Evolutionary conservation across 2,329 filamentous ascomycete species (phyloP).

Genomic region (Hawksworthiomyces lignivorus): DNA sequence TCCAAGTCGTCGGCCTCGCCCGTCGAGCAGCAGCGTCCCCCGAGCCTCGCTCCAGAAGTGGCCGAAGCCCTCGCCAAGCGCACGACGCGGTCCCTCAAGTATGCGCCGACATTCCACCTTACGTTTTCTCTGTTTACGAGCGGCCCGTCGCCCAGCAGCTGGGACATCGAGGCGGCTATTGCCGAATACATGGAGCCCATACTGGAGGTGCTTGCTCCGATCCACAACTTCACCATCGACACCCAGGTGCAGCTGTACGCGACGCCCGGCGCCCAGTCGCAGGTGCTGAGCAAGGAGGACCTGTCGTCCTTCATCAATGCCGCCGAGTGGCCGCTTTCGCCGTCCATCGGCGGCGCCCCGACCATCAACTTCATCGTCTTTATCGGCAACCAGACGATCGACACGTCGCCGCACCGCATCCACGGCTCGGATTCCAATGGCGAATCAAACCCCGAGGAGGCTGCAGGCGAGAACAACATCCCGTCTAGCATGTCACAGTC

Average conservation of each 20-base stretch:
- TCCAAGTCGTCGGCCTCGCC: constrained; percentile 49
- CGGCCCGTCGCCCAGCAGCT: constrained; percentile 68
- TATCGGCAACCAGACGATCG: constrained; percentile 70
- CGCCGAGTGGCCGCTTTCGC: constrained; percentile 92
- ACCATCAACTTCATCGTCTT: constrained; percentile 96
- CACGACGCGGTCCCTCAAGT: constrained; percentile 79
- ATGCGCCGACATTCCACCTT: constrained; percentile 87
- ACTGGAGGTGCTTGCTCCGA: constrained; percentile 67
- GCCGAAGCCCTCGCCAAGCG: constrained; percentile 57
- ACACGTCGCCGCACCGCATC: constrained; percentile 20
- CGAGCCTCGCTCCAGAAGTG: constrained; percentile 41
- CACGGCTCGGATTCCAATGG: too few species aligned
- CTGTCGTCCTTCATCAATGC: constrained; percentile 94
- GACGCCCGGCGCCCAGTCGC: constrained; percentile 52
- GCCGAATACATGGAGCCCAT: constrained; percentile 75
- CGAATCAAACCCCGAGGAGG: not conserved
- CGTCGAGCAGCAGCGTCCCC: constrained; percentile 29
- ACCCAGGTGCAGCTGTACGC: constrained; percentile 95
- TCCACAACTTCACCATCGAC: constrained; percentile 93
- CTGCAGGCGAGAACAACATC: constrained; percentile 5
- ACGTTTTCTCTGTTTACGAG: constrained; percentile 93
- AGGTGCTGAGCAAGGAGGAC: constrained; percentile 72
- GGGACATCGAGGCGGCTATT: constrained; percentile 82
- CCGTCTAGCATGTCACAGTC: constrained; percentile 45
- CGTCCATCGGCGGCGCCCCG: constrained; percentile 85